Percentiles rank a stretch among this genome's conserved stretches.
These are phyloP conservation scores for Paraphoma sp. DNA, from an alignment of 2,329 filamentous ascomycete genomes.

Conservation along the genomic window DNA sequence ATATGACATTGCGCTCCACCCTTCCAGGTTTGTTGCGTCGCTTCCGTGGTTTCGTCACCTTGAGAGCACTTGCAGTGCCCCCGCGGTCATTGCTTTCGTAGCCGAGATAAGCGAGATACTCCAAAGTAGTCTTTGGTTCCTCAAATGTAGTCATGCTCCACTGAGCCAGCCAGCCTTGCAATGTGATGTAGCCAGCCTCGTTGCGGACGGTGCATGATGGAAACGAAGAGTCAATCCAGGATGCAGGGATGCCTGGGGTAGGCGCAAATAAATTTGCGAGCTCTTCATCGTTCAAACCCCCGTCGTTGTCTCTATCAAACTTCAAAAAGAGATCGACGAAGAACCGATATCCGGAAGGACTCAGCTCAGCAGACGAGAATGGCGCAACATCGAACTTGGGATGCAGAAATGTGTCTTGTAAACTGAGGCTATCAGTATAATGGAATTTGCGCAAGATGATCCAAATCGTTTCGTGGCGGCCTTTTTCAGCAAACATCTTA, in stretches of 20 bases:
- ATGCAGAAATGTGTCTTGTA: conserved; percentile 89
- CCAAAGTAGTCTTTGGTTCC: conserved; percentile 91
- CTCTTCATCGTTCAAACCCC: conserved; percentile 86
- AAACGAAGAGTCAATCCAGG: conserved; percentile 88
- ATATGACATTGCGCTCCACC: conserved; percentile 91
- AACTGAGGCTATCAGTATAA: conserved; percentile 91
- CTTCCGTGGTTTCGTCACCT: conserved; percentile 91
- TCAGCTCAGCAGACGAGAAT: conserved; percentile 90
- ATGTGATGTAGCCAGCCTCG: conserved; percentile 91
- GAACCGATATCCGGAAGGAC: conserved; percentile 92
- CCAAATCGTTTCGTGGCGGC: conserved; percentile 97
- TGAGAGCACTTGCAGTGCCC: conserved; percentile 82
- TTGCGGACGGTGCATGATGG: conserved; percentile 94
- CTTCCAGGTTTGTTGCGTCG: conserved; percentile 79
- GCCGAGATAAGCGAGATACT: conserved; percentile 94
- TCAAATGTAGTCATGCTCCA: conserved; percentile 99
- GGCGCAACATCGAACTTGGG: conserved; percentile 95
- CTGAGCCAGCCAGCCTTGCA: conserved; percentile 97
- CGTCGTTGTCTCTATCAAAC: conserved; percentile 97
- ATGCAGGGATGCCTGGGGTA: conserved; percentile 84
- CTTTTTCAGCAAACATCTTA: conserved; percentile 96
- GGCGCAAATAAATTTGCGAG: conserved; percentile 88
- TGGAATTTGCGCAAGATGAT: conserved; percentile 93
- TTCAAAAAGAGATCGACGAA: conserved; percentile 95
- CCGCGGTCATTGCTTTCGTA: conserved; percentile 81